These are phyloP conservation scores for Colletotrichum magnum DNA, from an alignment of 2,329 filamentous ascomycete genomes.

Conservation along the genomic window DNA sequence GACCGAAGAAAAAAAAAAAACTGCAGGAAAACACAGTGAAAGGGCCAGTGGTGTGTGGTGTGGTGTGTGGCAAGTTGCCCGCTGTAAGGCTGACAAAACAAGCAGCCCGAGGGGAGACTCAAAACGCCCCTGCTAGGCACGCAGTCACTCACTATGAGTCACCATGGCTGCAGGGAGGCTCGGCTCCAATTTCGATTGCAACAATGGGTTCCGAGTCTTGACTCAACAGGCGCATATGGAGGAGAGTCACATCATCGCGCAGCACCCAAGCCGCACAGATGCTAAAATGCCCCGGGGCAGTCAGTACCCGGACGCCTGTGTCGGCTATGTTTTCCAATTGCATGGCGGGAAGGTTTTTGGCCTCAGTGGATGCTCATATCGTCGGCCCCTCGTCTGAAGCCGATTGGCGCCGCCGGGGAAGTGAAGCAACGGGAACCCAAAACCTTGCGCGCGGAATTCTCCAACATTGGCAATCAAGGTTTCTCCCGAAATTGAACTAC, in stretches of 20 bases:
- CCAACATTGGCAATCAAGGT: too few relatives aligned
- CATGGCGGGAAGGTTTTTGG: constrained; percentile 4
- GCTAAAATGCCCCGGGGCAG: not conserved
- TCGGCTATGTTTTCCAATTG: too few relatives aligned
- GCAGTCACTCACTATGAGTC: constrained; percentile 40
- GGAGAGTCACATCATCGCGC: constrained; percentile 13
- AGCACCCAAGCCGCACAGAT: constrained; percentile 7
- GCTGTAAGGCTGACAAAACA: constrained; percentile 40
- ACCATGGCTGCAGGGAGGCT: constrained; percentile 21
- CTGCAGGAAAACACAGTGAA: not conserved
- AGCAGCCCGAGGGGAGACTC: constrained; percentile 1
- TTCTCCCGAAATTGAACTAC: too few relatives aligned
- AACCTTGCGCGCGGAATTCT: too few relatives aligned
- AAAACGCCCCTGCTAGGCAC: constrained; percentile 2
- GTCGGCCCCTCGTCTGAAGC: too few relatives aligned
- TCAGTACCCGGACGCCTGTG: too few relatives aligned
- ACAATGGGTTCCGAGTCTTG: constrained; percentile 3
- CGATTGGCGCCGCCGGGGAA: too few relatives aligned
- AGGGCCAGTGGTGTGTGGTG: constrained; percentile 2
- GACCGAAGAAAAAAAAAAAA: not conserved
- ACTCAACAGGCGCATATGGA: constrained; percentile 21
- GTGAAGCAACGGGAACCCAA: too few relatives aligned
- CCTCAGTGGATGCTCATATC: constrained; percentile 23
- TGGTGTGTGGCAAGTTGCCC: constrained; percentile 36
- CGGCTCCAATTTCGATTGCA: constrained; percentile 8